phyloP scores from a whole-genome alignment of 2,329 filamentous ascomycete genomes.

The Magnaporthales sp. region DNA sequence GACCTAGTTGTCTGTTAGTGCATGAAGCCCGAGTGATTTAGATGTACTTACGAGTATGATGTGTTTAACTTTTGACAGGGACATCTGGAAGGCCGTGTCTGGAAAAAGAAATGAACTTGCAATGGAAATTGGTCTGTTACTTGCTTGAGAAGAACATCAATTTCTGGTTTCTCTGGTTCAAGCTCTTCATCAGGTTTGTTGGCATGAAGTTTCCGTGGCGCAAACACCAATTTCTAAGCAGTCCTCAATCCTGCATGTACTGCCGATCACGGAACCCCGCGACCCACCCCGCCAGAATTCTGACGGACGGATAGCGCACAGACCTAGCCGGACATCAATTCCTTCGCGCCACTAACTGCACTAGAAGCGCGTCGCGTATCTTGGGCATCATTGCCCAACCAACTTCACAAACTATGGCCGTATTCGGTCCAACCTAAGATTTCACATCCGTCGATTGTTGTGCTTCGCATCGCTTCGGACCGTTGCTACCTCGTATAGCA shows the following conservation, averaged over 20 bases:
- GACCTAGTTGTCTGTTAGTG: slow-evolving; percentile 35
- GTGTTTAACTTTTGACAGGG: slow-evolving; percentile 63
- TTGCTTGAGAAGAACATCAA: too few relatives aligned
- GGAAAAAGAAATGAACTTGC: too few relatives aligned
- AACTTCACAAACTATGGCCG: too few relatives aligned
- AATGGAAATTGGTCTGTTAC: too few relatives aligned
- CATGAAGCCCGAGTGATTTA: neutral
- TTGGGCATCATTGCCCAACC: neutral
- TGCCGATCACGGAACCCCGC: neutral
- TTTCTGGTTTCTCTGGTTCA: too few relatives aligned
- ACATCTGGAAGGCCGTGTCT: slow-evolving; percentile 40
- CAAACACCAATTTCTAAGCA: neutral
- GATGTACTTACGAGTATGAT: slow-evolving; percentile 54
- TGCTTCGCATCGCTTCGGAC: too few relatives aligned
- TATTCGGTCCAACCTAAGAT: too few relatives aligned
- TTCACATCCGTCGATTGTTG: too few relatives aligned
- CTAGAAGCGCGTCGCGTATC: neutral
- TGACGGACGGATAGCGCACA: neutral
- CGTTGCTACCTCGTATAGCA: too few relatives aligned
- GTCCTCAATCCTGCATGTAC: too few relatives aligned
- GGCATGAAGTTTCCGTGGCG: too few relatives aligned
- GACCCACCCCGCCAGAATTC: neutral
- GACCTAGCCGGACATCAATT: neutral
- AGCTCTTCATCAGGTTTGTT: too few relatives aligned
- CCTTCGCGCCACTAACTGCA: neutral